Evolutionary conservation across 1,284 basidiomycete species (phyloP).

Genomic region (Inonotus hispidus): DNA sequence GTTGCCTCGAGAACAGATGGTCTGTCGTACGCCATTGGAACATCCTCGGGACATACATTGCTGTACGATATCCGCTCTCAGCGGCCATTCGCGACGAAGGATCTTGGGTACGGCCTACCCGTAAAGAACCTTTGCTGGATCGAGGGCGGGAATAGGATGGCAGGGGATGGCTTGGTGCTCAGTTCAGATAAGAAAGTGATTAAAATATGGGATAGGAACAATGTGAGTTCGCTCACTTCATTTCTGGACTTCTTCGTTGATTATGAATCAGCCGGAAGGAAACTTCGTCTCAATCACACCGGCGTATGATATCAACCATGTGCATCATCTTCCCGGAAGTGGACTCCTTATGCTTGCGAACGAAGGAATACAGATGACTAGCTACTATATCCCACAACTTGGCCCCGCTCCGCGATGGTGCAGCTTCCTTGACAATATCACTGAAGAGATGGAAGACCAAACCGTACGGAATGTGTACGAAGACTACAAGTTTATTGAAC

Average conservation of each 20-base stretch:
- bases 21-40: slow-evolving; percentile 90
- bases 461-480: slow-evolving; percentile 77
- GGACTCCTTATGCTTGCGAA: slow-evolving; percentile 87
- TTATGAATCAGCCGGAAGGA: slow-evolving; percentile 54
- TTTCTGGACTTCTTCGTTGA: slow-evolving; percentile 11
- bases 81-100: slow-evolving; percentile 83
- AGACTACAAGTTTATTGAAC: slow-evolving; percentile 97
- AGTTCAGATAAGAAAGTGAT: slow-evolving; percentile 93
- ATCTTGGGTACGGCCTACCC: slow-evolving; percentile 95
- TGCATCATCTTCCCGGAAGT: slow-evolving; percentile 82
- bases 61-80: slow-evolving; percentile 92
- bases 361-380: slow-evolving; percentile 88
- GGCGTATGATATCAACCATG: slow-evolving; percentile 80
- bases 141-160: slow-evolving; percentile 76
- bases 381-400: slow-evolving; percentile 92
- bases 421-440: slow-evolving; percentile 95
- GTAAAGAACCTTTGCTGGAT: slow-evolving; percentile 89
- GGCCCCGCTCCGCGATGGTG: slow-evolving; percentile 98
- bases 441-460: slow-evolving; percentile 94
- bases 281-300: slow-evolving; percentile 95
- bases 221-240: slow-evolving; percentile 45
- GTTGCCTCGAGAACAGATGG: slow-evolving; percentile 85
- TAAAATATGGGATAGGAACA: slow-evolving; percentile 89
- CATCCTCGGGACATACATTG: slow-evolving; percentile 90
- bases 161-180: slow-evolving; percentile 82